phyloP scores from a whole-genome alignment of 768 basidiomycete species.

The Lentinula detonsa region DNA sequence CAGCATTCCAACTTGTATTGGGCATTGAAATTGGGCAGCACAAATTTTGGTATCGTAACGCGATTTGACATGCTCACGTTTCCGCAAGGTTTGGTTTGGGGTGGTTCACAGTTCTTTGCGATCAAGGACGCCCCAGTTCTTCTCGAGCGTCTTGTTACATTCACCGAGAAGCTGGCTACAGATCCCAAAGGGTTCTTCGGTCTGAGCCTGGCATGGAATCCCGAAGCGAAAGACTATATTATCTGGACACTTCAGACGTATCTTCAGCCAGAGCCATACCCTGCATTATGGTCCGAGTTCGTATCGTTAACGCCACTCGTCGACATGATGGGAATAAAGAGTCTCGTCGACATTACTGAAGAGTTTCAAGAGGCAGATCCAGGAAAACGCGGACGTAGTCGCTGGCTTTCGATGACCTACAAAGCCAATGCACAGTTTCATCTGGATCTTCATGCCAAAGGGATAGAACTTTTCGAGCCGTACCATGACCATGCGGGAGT shows the following conservation, averaged over 20 bases:
- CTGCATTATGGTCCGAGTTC: conserved; percentile 10
- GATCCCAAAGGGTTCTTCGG: conserved; percentile 12
- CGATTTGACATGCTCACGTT: conserved; percentile 16
- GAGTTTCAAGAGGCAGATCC: conserved; percentile 12
- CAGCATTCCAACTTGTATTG: conserved; percentile 11
- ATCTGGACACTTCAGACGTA: conserved; percentile 14
- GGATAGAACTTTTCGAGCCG: conserved; percentile 10
- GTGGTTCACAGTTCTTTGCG: conserved; percentile 10
- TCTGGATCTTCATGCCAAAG: conserved; percentile 10
- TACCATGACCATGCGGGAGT: conserved; percentile 11
- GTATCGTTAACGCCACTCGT: conserved; percentile 5
- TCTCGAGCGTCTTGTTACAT: conserved; percentile 9
- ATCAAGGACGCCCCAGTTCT: conserved; percentile 10
- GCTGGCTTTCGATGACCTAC: conserved; percentile 12
- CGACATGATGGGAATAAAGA: conserved; percentile 12
- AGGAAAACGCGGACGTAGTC: conserved; percentile 8
- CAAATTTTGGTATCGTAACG: conserved; percentile 17
- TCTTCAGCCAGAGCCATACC: conserved; percentile 8
- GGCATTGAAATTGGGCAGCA: conserved; percentile 16
- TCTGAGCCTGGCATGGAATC: conserved; percentile 11
- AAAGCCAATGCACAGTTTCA: conserved; percentile 11
- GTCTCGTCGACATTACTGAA: conserved; percentile 9
- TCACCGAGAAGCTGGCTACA: conserved; percentile 8
- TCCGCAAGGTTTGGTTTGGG: conserved; percentile 12
- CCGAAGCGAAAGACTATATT: conserved; percentile 8